These are phyloP conservation scores for Crithidia thermophila DNA, from an alignment of 208 protist species.

Conservation along the genomic window DNA sequence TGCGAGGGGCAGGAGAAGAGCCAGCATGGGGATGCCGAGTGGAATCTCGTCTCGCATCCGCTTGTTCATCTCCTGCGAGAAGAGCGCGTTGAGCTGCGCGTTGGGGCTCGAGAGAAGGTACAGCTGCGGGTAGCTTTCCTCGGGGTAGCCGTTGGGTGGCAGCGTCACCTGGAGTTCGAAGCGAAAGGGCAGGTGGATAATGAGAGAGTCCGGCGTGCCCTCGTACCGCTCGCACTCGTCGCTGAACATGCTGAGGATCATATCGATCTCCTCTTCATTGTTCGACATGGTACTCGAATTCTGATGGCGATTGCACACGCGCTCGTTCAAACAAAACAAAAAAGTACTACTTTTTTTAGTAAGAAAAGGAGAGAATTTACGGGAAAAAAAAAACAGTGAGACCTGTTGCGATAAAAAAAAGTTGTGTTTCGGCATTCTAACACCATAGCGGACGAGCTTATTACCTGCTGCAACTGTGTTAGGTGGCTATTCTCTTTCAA, in stretches of 20 bases:
- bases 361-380: too few species aligned
- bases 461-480: too few species aligned
- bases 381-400: too few species aligned
- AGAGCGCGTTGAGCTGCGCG: conserved; percentile 43
- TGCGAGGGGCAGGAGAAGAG: conserved; percentile 59
- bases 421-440: too few species aligned
- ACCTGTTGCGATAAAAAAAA: too few species aligned
- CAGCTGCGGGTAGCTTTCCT: conserved; percentile 57
- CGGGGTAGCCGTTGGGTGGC: conserved; percentile 65
- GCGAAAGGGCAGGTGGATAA: conserved; percentile 60
- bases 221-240: conserved; percentile 59
- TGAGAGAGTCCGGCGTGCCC: conserved; percentile 29
- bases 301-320: background rate
- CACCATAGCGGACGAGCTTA: too few species aligned
- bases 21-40: conserved; percentile 64
- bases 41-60: conserved; percentile 61
- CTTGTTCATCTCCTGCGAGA: conserved; percentile 38
- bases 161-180: conserved; percentile 75
- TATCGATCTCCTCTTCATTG: conserved; percentile 68
- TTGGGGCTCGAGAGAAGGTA: conserved; percentile 64
- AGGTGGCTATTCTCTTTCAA: too few species aligned
- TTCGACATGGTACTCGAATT: conserved; percentile 12
- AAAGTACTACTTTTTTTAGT: too few species aligned
- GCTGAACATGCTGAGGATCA: conserved; percentile 70
- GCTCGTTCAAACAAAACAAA: conserved; percentile 17